Base-by-base conservation (phyloP, 2,329 filamentous ascomycete species). In the Ceratocystis smalleyi region DNA sequence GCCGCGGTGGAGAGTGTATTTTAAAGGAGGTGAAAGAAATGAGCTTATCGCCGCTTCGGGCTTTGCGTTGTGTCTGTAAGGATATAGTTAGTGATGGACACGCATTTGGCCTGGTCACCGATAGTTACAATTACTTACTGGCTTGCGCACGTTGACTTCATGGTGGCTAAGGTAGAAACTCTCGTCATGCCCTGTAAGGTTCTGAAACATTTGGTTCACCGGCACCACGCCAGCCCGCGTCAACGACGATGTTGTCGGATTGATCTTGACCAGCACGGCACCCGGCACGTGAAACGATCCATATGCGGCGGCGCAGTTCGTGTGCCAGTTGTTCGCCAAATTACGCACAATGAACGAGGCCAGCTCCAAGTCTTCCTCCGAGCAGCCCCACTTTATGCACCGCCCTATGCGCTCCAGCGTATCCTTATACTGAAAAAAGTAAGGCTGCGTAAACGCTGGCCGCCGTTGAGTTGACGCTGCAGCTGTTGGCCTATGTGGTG, bases 341-440 rank as follows among this genome's bases (percentile, higher is more conserved):
- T 66, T 61, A 15, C 87, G 90, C 68, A 88, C 55, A 6, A 65
- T 43, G 5, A 45, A 35, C 10, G 49, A 27, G 24, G 62, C 65
- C 40, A 60, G 15, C 47, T 43, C 51, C 12, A 66, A 24, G 19
- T 66, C 59, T 7, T 61, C 35, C 19, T 64, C 65, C n/a, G n/a
- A 47, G n/a, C 65, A 66, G 15, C 65, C 65, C 47, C 47, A 66
- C 22, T 66, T 66, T 6, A 66, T 19, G 32, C 65, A 66, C 40
- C 60, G 60, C 1, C 65, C 65, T 2, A 66, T 43, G 17, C 65
- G 59, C n/a, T 62, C 49, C 22, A 64, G 24, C 12, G 62, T 59
- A n/a, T 27, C 35, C 49, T 30, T 32, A 19, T 66, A 66, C 43
- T 66, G 54, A 43, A 64, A 66, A 22, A 66, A 61, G 57, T 64